These are phyloP conservation scores for Talaromyces amestolkiae DNA, from an alignment of 2,329 filamentous ascomycete genomes.

Conservation along the genomic window DNA sequence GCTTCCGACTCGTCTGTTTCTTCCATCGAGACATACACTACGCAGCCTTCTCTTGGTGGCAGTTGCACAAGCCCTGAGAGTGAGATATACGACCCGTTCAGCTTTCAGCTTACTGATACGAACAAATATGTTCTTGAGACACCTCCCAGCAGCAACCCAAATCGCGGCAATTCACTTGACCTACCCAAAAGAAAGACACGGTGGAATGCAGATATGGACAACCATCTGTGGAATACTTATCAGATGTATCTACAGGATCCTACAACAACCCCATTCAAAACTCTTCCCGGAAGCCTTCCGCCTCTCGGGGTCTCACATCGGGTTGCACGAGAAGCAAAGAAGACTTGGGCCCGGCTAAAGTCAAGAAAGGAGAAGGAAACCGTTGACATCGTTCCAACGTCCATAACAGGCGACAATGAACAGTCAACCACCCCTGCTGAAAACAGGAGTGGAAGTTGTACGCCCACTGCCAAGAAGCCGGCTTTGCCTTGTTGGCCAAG, in stretches of 20 bases:
- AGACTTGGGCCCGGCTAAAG: conserved; percentile 56
- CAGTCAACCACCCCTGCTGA: conserved; percentile 40
- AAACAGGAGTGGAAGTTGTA: conserved; percentile 49
- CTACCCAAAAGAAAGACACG: conserved; percentile 30
- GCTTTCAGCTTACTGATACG: conserved; percentile 41
- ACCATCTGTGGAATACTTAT: conserved; percentile 65
- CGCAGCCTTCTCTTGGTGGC: conserved; percentile 57
- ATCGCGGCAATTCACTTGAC: conserved; percentile 27
- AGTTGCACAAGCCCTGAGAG: conserved; percentile 62
- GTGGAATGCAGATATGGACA: conserved; percentile 64
- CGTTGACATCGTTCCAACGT: not conserved
- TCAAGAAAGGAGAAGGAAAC: conserved; percentile 29
- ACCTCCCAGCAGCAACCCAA: conserved; percentile 34
- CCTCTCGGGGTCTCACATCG: conserved; percentile 64
- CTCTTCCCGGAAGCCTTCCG: conserved; percentile 61
- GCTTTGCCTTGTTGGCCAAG: conserved; percentile 53
- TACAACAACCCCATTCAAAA: conserved; percentile 65
- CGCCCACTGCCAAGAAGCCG: conserved; percentile 41
- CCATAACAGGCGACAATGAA: not conserved
- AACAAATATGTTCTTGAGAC: conserved; percentile 40
- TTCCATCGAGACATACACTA: conserved; percentile 57
- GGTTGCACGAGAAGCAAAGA: conserved; percentile 60
- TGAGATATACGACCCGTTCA: conserved; percentile 57
- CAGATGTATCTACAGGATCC: conserved; percentile 65
- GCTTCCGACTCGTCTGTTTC: conserved; percentile 63